Evolutionary conservation across 768 basidiomycete genomes (phyloP).

Genomic region (Paxillus ammoniavirescens): DNA sequence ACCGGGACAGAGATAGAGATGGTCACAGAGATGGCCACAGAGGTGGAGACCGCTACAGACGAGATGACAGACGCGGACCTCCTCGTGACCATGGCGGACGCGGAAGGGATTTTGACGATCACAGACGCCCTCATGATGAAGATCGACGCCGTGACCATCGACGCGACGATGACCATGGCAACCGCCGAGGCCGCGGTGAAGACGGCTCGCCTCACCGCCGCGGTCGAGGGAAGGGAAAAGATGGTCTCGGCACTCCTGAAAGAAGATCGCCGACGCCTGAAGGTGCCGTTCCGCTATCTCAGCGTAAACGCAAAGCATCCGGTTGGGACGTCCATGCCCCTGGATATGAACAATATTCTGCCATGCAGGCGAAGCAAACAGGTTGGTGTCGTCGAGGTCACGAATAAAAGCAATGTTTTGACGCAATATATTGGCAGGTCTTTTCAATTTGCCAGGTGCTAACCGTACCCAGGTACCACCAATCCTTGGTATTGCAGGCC

Average conservation of each 20-base stretch:
- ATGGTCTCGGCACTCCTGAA: conserved; percentile 66
- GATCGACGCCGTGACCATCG: conserved; percentile 49
- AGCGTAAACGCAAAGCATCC: conserved; percentile 85
- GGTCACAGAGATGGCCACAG: conserved; percentile 28
- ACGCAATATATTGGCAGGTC: conserved; percentile 48
- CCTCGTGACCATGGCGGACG: conserved; percentile 46
- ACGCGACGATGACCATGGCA: conserved; percentile 40
- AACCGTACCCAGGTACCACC: conserved; percentile 87
- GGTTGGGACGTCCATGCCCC: conserved; percentile 97
- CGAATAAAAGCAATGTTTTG: neutral
- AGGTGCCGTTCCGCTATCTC: conserved; percentile 75
- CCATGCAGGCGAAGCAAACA: conserved; percentile 97
- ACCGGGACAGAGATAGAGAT: conserved; percentile 46
- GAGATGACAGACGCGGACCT: conserved; percentile 52
- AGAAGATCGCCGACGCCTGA: conserved; percentile 89
- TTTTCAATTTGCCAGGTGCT: conserved; percentile 95
- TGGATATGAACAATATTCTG: conserved; percentile 92
- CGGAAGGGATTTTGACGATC: conserved; percentile 46
- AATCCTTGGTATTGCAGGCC: conserved; percentile 76
- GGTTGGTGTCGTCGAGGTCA: conserved; percentile 46
- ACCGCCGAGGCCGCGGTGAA: conserved; percentile 35
- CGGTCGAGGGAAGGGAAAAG: conserved; percentile 46
- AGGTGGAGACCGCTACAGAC: conserved; percentile 38
- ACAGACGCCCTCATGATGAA: conserved; percentile 44
- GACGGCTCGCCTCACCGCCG: conserved; percentile 38